phyloP scores from a whole-genome alignment of 2,329 filamentous ascomycete genomes.

The Venturia oleaginea region DNA sequence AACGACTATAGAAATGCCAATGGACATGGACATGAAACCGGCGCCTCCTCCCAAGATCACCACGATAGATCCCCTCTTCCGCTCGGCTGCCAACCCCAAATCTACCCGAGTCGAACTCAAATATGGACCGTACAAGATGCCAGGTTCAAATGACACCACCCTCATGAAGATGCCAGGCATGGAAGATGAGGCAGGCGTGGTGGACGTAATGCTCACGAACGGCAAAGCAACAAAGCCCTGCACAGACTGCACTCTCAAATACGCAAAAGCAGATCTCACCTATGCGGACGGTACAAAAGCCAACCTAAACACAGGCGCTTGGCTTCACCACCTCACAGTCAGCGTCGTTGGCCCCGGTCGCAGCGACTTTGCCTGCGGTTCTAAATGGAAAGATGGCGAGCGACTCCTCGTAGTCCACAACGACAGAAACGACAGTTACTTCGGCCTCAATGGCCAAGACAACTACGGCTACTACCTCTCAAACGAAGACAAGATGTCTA shows the following conservation, averaged over 20 bases:
- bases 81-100: slow-evolving; percentile 1
- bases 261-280: slow-evolving; percentile 6
- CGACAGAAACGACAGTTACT: slow-evolving; percentile 13
- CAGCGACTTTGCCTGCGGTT: slow-evolving; percentile 7
- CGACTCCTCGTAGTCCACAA: slow-evolving; percentile 13
- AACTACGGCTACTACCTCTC: slow-evolving; percentile 12
- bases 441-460: slow-evolving; percentile 3
- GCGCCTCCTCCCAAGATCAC: slow-evolving; percentile 1
- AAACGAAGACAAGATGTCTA: slow-evolving; percentile 11
- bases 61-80: slow-evolving; percentile 1
- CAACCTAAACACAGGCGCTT: slow-evolving; percentile 10
- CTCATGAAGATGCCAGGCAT: slow-evolving; percentile 12
- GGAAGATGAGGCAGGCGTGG: slow-evolving; percentile 10
- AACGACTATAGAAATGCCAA: background rate
- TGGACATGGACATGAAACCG: background rate
- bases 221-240: slow-evolving; percentile 10
- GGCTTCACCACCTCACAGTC: slow-evolving; percentile 7
- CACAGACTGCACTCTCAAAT: slow-evolving; percentile 14
- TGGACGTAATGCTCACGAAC: slow-evolving; percentile 8
- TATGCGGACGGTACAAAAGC: slow-evolving; percentile 8
- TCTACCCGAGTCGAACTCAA: slow-evolving; percentile 8
- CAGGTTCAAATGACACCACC: background rate
- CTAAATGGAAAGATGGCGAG: slow-evolving; percentile 4
- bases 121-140: slow-evolving; percentile 6
- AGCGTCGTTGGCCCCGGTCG: slow-evolving; percentile 10